Conservation (phyloP, 331 rosid genomes). For the Spiraea crenata region DNA sequence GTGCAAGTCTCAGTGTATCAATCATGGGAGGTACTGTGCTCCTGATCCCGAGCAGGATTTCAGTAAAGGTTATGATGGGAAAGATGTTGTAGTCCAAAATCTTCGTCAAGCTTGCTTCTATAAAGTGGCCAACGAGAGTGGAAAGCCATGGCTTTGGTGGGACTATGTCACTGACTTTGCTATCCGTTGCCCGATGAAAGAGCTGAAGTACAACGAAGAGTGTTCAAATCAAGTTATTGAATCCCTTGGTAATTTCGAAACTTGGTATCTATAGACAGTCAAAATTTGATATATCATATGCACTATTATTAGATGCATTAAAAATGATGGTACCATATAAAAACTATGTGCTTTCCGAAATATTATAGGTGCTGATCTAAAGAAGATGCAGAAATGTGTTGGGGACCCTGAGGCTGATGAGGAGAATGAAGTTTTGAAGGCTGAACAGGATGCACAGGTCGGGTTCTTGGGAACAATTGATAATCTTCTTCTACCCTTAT, state of each 20-base stretch:
- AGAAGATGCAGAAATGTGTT: constrained; percentile 71
- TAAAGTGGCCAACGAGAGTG: constrained; percentile 89
- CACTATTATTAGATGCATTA: background rate
- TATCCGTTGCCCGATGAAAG: constrained; percentile 96
- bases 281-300: constrained; percentile 6
- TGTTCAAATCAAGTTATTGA: constrained; percentile 83
- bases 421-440: constrained; percentile 74
- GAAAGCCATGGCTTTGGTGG: constrained; percentile 99
- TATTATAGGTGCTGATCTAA: constrained; percentile 59
- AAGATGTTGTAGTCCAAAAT: constrained; percentile 89
- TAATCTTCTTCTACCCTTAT: constrained; percentile 2
- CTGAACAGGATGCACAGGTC: constrained; percentile 94
- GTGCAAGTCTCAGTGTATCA: constrained; percentile 91
- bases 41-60: constrained; percentile 98
- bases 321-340: background rate
- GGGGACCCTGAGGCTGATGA: constrained; percentile 73
- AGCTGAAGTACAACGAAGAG: constrained; percentile 57
- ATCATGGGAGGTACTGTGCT: constrained; percentile 90
- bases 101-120: constrained; percentile 91
- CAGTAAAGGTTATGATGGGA: constrained; percentile 88
- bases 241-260: constrained; percentile 68
- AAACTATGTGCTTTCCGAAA: constrained; percentile 15
- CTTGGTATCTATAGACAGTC: constrained; percentile 14
- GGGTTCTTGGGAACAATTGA: constrained; percentile 6
- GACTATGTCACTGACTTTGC: constrained; percentile 91